These are phyloP conservation scores for Aspergillus cejpii DNA, from an alignment of 2,329 filamentous ascomycete species.

Conservation along the genomic window DNA sequence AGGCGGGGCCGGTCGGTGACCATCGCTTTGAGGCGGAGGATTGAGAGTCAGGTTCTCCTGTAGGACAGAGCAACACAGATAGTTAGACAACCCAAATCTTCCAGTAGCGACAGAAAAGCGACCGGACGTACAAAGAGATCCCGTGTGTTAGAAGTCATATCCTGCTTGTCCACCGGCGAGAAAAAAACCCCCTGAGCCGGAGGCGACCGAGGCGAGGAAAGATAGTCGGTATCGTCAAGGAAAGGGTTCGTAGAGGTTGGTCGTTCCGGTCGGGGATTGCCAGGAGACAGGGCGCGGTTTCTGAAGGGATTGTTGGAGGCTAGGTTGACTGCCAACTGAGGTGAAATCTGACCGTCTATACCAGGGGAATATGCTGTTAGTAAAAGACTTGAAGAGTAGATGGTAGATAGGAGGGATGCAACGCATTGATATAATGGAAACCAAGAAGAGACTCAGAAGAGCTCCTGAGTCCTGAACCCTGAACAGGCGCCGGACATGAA, in stretches of 20 bases:
- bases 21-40: conserved; percentile 30
- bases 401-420: conserved; percentile 4
- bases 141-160: conserved; percentile 45
- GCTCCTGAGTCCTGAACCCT: neutral
- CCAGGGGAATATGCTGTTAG: conserved; percentile 10
- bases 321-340: conserved; percentile 29
- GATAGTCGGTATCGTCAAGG: conserved; percentile 43
- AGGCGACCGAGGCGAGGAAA: conserved; percentile 32
- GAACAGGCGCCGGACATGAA: conserved; percentile 15
- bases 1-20: conserved; percentile 31
- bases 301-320: conserved; percentile 48
- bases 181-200: conserved; percentile 24
- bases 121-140: conserved; percentile 54
- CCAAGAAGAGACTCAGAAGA: neutral
- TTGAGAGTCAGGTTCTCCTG: conserved; percentile 39
- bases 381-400: neutral
- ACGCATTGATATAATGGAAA: neutral
- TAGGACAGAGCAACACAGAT: conserved; percentile 5
- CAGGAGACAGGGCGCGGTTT: conserved; percentile 41
- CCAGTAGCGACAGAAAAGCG: too few species aligned
- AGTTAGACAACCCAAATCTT: conserved; percentile 4
- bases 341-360: conserved; percentile 30
- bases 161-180: conserved; percentile 32
- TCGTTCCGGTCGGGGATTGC: conserved; percentile 36
- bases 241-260: conserved; percentile 58